phyloP scores from a whole-genome alignment of 805 yeast genomes.

The Metschnikowia rubicola region DNA sequence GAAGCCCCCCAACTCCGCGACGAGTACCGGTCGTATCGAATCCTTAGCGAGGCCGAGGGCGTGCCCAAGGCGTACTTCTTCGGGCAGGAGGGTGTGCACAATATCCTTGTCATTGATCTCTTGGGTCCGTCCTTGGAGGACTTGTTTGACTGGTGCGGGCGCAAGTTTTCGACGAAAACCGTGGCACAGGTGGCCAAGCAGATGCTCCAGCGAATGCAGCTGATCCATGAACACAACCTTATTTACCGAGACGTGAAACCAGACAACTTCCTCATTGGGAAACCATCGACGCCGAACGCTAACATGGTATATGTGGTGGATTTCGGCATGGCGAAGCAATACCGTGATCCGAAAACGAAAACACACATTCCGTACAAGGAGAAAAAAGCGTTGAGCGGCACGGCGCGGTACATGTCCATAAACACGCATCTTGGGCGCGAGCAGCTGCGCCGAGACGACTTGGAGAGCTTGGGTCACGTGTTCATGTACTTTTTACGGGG shows the following conservation, averaged over 20 bases:
- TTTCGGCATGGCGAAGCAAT: constrained; percentile 98
- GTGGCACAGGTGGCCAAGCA: constrained; percentile 92
- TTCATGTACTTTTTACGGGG: constrained; percentile 93
- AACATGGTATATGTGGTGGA: constrained; percentile 87
- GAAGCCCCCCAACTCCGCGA: constrained; percentile 98
- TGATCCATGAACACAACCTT: constrained; percentile 83
- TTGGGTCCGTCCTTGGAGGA: constrained; percentile 96
- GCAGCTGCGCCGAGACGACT: constrained; percentile 93
- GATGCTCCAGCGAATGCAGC: constrained; percentile 84
- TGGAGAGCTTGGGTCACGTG: constrained; percentile 95
- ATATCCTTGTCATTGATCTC: constrained; percentile 88
- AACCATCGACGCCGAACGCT: constrained; percentile 79
- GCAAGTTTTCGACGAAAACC: constrained; percentile 82
- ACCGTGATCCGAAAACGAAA: constrained; percentile 93
- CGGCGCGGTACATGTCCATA: constrained; percentile 98
- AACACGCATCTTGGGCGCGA: constrained; percentile 97
- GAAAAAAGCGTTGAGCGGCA: constrained; percentile 91
- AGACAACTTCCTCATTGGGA: constrained; percentile 91
- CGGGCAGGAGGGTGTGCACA: constrained; percentile 97
- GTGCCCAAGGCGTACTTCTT: constrained; percentile 96
- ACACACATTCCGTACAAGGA: constrained; percentile 96
- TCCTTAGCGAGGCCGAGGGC: constrained; percentile 76
- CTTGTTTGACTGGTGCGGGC: constrained; percentile 96
- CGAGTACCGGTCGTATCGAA: constrained; percentile 93
- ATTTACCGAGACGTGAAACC: constrained; percentile 97